Base-by-base conservation (phyloP, 1,139 yeast species). In the Insectozyma bohioensis region DNA sequence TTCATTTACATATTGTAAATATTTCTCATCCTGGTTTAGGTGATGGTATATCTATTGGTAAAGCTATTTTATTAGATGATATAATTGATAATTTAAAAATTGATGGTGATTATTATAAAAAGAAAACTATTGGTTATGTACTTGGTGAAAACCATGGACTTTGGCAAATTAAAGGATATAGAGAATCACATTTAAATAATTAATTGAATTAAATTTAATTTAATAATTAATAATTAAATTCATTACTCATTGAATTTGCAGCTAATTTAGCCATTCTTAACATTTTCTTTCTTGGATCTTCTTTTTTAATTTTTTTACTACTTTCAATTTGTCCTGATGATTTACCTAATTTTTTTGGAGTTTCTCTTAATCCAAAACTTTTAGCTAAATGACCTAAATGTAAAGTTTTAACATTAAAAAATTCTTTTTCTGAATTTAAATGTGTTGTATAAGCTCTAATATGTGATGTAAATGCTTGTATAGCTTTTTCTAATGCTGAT, bases 401-500 rank as follows among this genome's bases (percentile, higher is more conserved):
- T 39, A 94, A 64, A 24, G 72, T 63, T 49, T 84, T 85, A 20
- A 92, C 79, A 50, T 86, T 88, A 66, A 92, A 92, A 42, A 74
- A 78, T 27, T 69, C 73, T 51, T 92, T 75, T 56, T 94, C 98
- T 1, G 78, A 52, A 0, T 90, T 67, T 41, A 87, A 75, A 64
- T 92, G 99, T 0, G 99, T 92, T n/a, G 98, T 87, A 54, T 92
- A 92, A 0, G 98, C 98, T 51, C 97, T 73, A 26, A 92, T 69
- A 56, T 92, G 97, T 41, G 95, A 83, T 7, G 85, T 78, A 52
- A 86, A 92, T 2, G 86, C 97, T 48, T 80, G 77, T 11, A 75
- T 72, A 0, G 95, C 95, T 25, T 59, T 55, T 14, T 75, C 78
- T 35, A 80, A 82, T 9, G 74, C 74, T 0, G 64, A 58, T 1